Evolutionary conservation across 1,139 yeast genomes (phyloP), one percentile per base, ranked within the genome.

Genomic region (Pichia sp.): DNA sequence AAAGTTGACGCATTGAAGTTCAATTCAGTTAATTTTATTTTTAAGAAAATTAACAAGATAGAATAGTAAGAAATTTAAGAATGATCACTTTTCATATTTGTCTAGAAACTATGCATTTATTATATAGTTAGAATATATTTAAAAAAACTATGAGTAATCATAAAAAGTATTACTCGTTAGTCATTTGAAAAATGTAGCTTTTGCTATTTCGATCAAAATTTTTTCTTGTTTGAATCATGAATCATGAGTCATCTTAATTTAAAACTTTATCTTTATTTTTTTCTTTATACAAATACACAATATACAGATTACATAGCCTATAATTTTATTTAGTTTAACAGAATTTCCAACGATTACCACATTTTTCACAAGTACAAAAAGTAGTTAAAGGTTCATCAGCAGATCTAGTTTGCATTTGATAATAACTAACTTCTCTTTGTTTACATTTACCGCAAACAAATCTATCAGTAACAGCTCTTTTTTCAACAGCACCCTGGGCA

Each of bases 371-470:
- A 2, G 97, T 90, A 70, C 97, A 92, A 63, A 92, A 92, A 2
- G 98, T 92, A 8, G 98, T 92, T 61, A 92, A 76, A 50, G 98
- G 98, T 67, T 92, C 98, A 78, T 92, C 98, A 26, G 98, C 98
- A 48, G 96, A 86, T 66, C 98, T 75, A 34, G 98, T 92, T 71
- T 92, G 98, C 85, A 92, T 78, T 69, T 92, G 98, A 67, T 89
- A 92, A 65, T 92, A 92, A 57, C 96, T 86, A 33, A 92, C 98
- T 70, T 87, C 87, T 73, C 90, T 87, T 63, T 89, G 92, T 67
- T 90, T 92, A 76, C 98, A 92, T 66, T 92, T 92, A 49, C 97
- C 97, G 69, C 98, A 92, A 3, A 95, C 86, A 64, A 92, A 92
- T 64, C 97, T 74, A 65, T 92, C 97, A 8, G 98, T 92, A 39